Evolutionary conservation across 2,329 filamentous ascomycete genomes (phyloP).

Genomic region (Xylaria polymorpha): DNA sequence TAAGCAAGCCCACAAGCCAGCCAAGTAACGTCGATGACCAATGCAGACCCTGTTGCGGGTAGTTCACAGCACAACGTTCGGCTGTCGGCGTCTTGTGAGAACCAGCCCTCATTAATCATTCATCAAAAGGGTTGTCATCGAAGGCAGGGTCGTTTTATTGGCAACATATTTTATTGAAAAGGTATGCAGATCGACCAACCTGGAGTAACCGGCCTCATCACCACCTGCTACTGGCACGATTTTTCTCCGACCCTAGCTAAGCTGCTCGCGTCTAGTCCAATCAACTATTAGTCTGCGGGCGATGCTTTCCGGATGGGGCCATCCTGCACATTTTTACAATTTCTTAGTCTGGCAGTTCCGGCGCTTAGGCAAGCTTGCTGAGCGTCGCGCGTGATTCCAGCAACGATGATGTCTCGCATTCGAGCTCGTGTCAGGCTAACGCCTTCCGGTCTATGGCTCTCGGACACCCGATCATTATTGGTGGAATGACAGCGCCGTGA

Average conservation of each 20-base stretch:
- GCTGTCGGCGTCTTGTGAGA: background rate
- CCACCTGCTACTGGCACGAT: background rate
- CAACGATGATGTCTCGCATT: background rate
- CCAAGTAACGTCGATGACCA: background rate
- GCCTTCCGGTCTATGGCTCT: background rate
- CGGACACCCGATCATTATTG: background rate
- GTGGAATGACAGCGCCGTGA: background rate
- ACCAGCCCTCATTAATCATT: background rate
- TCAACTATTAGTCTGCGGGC: background rate
- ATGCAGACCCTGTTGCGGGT: background rate
- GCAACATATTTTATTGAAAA: background rate
- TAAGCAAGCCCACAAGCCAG: background rate
- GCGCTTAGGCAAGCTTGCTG: background rate
- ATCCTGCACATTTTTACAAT: background rate
- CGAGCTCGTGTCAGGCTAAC: background rate
- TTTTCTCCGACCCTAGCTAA: background rate
- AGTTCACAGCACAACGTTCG: background rate
- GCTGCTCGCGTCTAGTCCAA: background rate
- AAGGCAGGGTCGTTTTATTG: background rate
- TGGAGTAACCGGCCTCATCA: background rate
- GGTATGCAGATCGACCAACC: background rate
- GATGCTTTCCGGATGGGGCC: background rate
- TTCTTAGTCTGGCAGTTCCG: background rate
- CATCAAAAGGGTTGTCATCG: background rate
- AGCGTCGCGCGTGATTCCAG: background rate